phyloP scores from a whole-genome alignment of 768 basidiomycete genomes.

The Auriculariales sp. region DNA sequence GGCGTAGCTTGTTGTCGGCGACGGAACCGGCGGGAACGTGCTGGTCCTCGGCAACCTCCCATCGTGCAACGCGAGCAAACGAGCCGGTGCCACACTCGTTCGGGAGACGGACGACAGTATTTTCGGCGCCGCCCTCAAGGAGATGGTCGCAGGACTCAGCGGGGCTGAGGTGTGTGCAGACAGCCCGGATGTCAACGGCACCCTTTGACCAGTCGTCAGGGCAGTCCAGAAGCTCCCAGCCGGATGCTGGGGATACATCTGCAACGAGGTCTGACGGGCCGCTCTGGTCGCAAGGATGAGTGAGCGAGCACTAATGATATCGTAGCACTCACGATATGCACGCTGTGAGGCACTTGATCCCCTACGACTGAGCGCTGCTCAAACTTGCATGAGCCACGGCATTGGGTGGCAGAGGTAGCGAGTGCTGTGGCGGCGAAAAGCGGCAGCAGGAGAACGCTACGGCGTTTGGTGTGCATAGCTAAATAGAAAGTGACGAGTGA shows the following conservation, averaged over 20 bases:
- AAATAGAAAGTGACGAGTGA: too few relatives aligned
- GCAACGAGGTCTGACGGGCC: background rate
- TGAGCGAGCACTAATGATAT: background rate
- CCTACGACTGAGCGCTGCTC: background rate
- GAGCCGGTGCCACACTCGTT: background rate
- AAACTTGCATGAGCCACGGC: background rate
- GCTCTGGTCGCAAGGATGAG: background rate
- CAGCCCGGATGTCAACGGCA: background rate
- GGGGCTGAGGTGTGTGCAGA: background rate
- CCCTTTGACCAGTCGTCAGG: background rate
- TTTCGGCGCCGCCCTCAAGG: background rate
- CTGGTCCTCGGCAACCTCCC: background rate
- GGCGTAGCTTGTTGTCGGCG: background rate
- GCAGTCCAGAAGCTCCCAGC: background rate
- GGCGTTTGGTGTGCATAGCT: too few relatives aligned
- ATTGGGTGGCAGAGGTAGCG: background rate
- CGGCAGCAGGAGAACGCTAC: background rate
- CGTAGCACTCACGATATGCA: background rate
- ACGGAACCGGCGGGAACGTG: background rate
- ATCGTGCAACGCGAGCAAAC: background rate
- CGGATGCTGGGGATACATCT: background rate
- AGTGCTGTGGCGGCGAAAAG: background rate
- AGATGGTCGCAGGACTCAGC: background rate
- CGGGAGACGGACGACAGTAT: background rate
- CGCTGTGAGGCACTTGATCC: background rate